Percentiles rank a stretch among this genome's conserved stretches.
Conservation (phyloP, 2,329 filamentous ascomycete species). For the Apiospora pterosperma region DNA sequence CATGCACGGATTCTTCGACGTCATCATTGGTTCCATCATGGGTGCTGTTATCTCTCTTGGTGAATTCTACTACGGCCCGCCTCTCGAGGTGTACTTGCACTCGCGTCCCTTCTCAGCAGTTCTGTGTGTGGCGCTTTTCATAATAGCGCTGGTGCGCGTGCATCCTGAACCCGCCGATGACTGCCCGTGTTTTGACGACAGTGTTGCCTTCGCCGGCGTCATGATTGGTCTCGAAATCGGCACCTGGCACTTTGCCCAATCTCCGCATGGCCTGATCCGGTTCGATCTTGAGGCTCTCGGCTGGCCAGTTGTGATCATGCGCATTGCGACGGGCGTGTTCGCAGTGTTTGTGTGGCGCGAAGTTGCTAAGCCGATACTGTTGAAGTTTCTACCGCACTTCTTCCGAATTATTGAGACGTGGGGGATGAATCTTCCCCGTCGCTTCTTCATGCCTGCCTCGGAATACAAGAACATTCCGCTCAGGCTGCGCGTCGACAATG, state of each 20-base stretch:
- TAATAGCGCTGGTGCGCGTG: slow-evolving; percentile 77
- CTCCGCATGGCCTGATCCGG: slow-evolving; percentile 45
- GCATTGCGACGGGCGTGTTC: slow-evolving; percentile 76
- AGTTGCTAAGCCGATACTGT: slow-evolving; percentile 77
- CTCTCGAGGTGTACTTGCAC: slow-evolving; percentile 69
- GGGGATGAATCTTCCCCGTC: slow-evolving; percentile 76
- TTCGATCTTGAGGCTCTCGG: slow-evolving; percentile 68
- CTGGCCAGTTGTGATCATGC: slow-evolving; percentile 56
- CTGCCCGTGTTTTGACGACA: slow-evolving; percentile 96
- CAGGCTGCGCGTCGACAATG: slow-evolving; percentile 71
- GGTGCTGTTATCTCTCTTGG: slow-evolving; percentile 62
- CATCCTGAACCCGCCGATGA: slow-evolving; percentile 96
- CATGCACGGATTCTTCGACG: slow-evolving; percentile 97
- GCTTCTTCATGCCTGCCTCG: slow-evolving; percentile 87
- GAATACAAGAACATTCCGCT: slow-evolving; percentile 83
- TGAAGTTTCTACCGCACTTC: slow-evolving; percentile 75
- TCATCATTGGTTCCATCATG: slow-evolving; percentile 74
- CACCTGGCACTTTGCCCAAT: slow-evolving; percentile 75
- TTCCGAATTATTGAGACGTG: slow-evolving; percentile 82
- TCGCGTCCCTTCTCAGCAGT: slow-evolving; percentile 63
- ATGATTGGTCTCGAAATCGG: slow-evolving; percentile 81
- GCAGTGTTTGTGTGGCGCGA: slow-evolving; percentile 89
- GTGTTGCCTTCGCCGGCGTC: slow-evolving; percentile 87
- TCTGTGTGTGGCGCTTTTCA: slow-evolving; percentile 57
- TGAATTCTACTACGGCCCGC: slow-evolving; percentile 58